A percentile compares a stretch with the other conserved stretches of the same genome.
Evolutionary conservation across 1,139 yeast species (phyloP).

Genomic region (Pichia sp.): DNA sequence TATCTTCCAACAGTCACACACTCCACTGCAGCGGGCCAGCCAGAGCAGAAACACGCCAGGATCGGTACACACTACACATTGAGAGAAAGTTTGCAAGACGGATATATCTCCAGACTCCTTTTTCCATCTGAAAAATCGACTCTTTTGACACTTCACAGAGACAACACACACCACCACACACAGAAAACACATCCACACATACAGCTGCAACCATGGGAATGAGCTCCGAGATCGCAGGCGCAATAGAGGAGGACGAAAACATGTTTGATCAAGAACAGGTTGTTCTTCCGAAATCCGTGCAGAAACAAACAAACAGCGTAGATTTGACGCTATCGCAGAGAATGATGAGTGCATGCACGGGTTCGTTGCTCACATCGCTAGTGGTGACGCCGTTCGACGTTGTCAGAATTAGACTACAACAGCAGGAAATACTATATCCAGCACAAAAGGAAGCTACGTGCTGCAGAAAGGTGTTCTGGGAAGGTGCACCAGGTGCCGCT

Average conservation of each 20-base stretch:
- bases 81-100: too few relatives aligned
- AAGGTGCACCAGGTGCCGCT: conserved; percentile 15
- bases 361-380: conserved; percentile 83
- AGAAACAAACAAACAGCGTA: not conserved
- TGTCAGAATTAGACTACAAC: conserved; percentile 86
- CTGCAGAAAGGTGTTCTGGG: conserved; percentile 42
- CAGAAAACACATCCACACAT: not conserved
- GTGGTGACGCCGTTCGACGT: conserved; percentile 95
- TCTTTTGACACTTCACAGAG: too few relatives aligned
- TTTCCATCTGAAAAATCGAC: not conserved
- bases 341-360: conserved; percentile 89
- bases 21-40: too few relatives aligned
- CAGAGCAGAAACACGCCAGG: too few relatives aligned
- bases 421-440: conserved; percentile 66
- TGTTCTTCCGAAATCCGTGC: too few relatives aligned
- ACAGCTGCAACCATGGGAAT: conserved; percentile 32
- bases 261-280: conserved; percentile 14
- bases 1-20: too few relatives aligned
- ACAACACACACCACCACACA: too few relatives aligned
- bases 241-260: conserved; percentile 35
- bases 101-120: too few relatives aligned
- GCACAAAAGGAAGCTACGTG: conserved; percentile 31
- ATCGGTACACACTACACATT: too few relatives aligned
- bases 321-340: conserved; percentile 56
- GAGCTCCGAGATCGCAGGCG: conserved; percentile 42